Conservation (phyloP, 805 yeast species). For the Saturnispora kantuleensis region DNA sequence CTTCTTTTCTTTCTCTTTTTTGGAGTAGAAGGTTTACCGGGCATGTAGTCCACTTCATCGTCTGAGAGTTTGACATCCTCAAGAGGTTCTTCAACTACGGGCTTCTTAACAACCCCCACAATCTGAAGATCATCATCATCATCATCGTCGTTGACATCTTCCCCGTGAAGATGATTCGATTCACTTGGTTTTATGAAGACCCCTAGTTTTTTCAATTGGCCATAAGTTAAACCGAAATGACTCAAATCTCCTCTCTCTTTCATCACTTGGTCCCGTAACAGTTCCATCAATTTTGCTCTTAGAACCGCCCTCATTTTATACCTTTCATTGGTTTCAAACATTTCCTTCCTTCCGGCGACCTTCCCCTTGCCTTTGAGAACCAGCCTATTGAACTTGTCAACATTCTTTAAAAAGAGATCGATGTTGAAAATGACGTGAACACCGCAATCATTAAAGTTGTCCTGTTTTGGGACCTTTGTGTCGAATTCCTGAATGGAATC, state of each 20-base stretch:
- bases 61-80: not conserved
- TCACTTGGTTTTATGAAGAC: not conserved
- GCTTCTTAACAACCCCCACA: slow-evolving; percentile 6
- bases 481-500: slow-evolving; percentile 30
- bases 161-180: not conserved
- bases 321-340: slow-evolving; percentile 23
- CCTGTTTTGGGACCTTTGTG: slow-evolving; percentile 64
- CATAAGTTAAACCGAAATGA: slow-evolving; percentile 16
- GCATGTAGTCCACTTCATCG: not conserved
- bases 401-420: slow-evolving; percentile 43
- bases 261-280: slow-evolving; percentile 22
- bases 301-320: slow-evolving; percentile 18
- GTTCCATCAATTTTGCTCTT: slow-evolving; percentile 17
- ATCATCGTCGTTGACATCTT: not conserved
- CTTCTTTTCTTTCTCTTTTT: no score
- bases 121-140: slow-evolving; percentile 12
- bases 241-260: slow-evolving; percentile 17
- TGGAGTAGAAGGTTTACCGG: no score
- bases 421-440: slow-evolving; percentile 77
- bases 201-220: slow-evolving; percentile 3
- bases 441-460: slow-evolving; percentile 91
- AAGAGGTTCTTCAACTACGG: not conserved
- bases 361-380: slow-evolving; percentile 14
- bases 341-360: slow-evolving; percentile 6
- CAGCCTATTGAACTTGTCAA: slow-evolving; percentile 30